Conservation (phyloP, 768 basidiomycete species). For the Lentinula lateritia region DNA sequence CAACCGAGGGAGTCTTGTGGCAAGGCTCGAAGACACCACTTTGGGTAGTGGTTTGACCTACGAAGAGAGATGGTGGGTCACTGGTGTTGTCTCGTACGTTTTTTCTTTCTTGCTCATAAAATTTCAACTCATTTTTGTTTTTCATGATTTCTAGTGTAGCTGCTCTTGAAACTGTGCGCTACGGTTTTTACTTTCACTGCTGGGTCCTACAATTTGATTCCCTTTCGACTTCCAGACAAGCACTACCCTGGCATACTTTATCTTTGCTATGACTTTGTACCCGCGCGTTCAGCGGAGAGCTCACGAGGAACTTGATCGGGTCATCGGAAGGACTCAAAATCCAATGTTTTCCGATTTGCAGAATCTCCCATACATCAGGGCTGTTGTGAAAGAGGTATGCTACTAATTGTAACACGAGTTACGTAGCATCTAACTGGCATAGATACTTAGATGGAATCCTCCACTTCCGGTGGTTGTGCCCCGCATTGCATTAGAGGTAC, state of each 20-base stretch:
- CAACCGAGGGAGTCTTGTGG: conserved; percentile 6
- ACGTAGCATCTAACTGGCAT: conserved; percentile 15
- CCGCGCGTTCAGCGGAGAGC: conserved; percentile 15
- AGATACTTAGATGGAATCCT: neutral
- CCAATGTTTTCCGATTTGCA: conserved; percentile 14
- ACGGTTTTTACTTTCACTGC: neutral
- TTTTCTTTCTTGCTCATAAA: neutral
- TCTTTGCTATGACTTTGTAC: conserved; percentile 15
- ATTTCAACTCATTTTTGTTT: neutral
- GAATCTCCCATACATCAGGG: conserved; percentile 14
- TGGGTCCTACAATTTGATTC: neutral
- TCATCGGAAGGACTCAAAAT: conserved; percentile 15
- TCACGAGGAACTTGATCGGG: conserved; percentile 20
- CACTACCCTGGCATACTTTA: conserved; percentile 20
- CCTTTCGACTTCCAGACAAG: conserved; percentile 4
- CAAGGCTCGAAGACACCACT: neutral
- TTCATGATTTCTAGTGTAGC: neutral
- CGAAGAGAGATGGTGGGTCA: conserved; percentile 6
- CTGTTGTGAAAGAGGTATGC: conserved; percentile 10
- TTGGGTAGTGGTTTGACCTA: neutral
- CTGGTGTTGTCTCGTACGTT: conserved; percentile 7
- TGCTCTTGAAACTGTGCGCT: neutral
- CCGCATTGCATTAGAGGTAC: conserved; percentile 16
- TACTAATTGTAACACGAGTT: conserved; percentile 9
- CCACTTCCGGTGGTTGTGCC: conserved; percentile 15